A percentile compares a stretch with the other conserved stretches of the same genome.
Evolutionary conservation across 148 eudicot species (phyloP).

Genomic region (Rhododendron williamsianum): DNA sequence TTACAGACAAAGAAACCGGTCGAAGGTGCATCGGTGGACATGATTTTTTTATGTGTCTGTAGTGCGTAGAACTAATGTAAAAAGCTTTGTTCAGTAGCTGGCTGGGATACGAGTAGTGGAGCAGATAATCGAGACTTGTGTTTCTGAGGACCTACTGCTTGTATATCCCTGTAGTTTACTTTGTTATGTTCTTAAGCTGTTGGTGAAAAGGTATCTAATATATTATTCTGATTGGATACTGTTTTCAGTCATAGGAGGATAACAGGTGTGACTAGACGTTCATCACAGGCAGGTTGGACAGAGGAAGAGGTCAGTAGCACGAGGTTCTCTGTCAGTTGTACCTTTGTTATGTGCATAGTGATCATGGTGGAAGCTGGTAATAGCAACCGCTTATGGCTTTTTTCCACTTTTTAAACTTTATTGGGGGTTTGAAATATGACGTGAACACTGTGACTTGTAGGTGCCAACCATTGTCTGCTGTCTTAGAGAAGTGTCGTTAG

Average conservation of each 20-base stretch:
- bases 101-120: neutral
- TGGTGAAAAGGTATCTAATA: neutral
- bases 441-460: neutral
- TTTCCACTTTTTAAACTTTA: neutral
- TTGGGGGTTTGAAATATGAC: neutral
- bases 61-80: neutral
- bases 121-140: neutral
- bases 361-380: neutral
- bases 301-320: slow-evolving; percentile 61
- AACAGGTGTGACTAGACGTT: slow-evolving; percentile 43
- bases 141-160: neutral
- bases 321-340: neutral
- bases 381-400: neutral
- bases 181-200: neutral
- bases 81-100: neutral
- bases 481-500: neutral
- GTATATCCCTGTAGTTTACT: neutral
- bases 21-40: neutral
- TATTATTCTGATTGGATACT: neutral
- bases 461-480: neutral
- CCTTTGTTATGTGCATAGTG: neutral
- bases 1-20: neutral
- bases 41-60: neutral
- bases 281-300: slow-evolving; percentile 88
- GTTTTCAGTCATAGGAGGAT: slow-evolving; percentile 27